A percentile compares a stretch with the other conserved stretches of the same genome.
These are phyloP conservation scores for Clarireedia monteithiana DNA, from an alignment of 2,329 filamentous ascomycete species.

Conservation along the genomic window DNA sequence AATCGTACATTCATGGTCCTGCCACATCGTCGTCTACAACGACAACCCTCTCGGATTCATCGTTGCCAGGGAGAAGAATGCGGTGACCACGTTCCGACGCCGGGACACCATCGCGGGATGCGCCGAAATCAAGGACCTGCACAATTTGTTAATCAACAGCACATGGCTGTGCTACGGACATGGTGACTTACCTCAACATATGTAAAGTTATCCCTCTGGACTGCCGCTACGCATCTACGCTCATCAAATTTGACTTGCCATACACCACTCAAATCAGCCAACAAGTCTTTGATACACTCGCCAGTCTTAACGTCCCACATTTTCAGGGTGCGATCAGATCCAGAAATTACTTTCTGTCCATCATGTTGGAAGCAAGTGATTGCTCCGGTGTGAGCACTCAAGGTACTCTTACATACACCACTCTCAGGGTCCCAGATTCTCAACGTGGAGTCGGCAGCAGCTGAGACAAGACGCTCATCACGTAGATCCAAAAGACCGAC, in stretches of 20 bases:
- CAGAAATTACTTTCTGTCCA: constrained; percentile 90
- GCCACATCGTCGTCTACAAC: constrained; percentile 1
- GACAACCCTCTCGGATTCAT: constrained; percentile 12
- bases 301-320: constrained; percentile 97
- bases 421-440: constrained; percentile 95
- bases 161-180: neutral
- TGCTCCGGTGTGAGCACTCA: constrained; percentile 90
- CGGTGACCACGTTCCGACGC: constrained; percentile 70
- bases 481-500: constrained; percentile 87
- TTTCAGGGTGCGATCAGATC: constrained; percentile 91
- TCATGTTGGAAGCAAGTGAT: constrained; percentile 99
- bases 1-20: constrained; percentile 1
- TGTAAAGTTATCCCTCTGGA: constrained; percentile 85
- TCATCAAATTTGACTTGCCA: constrained; percentile 99
- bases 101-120: constrained; percentile 78
- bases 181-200: constrained; percentile 77
- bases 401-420: constrained; percentile 79
- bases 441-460: constrained; percentile 89
- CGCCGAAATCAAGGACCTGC: constrained; percentile 95
- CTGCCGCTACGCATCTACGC: constrained; percentile 87
- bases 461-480: constrained; percentile 85
- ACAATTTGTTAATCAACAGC: constrained; percentile 28
- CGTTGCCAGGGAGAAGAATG: constrained; percentile 41
- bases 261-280: constrained; percentile 91
- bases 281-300: constrained; percentile 83